phyloP scores from a whole-genome alignment of 805 yeast genomes.

The Candida pini region DNA sequence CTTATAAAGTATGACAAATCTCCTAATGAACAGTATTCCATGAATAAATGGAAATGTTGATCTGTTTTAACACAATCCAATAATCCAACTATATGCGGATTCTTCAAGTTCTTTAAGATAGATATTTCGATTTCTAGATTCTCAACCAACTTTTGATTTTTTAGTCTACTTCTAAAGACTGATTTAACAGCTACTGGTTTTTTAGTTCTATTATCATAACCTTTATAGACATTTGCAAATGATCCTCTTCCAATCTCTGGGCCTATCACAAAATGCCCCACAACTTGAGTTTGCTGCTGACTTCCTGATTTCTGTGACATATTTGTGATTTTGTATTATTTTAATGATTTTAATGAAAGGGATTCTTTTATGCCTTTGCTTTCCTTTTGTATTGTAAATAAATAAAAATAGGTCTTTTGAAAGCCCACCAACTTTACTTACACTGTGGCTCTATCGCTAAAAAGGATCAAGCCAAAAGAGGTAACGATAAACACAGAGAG shows the following conservation, averaged over 20 bases:
- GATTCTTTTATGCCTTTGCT: no score
- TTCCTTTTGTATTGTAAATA: no score
- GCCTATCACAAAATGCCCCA: constrained; percentile 56
- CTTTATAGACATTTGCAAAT: constrained; percentile 92
- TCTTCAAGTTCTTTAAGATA: constrained; percentile 79
- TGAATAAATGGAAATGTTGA: constrained; percentile 74
- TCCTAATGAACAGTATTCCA: constrained; percentile 96
- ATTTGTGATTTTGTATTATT: constrained; percentile 3
- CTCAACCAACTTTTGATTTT: constrained; percentile 81
- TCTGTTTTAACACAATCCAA: constrained; percentile 77
- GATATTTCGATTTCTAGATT: constrained; percentile 90
- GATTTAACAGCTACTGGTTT: constrained; percentile 83
- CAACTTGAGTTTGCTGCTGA: constrained; percentile 12
- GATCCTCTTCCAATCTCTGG: constrained; percentile 93
- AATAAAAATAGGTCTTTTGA: no score
- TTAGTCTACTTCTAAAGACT: constrained; percentile 74
- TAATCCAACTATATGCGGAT: constrained; percentile 88
- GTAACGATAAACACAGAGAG: no score
- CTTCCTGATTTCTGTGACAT: not conserved
- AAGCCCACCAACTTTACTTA: no score
- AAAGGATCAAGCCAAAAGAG: no score
- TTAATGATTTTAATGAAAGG: not conserved
- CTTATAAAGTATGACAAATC: constrained; percentile 86
- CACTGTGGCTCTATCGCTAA: no score
- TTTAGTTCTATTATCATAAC: constrained; percentile 48